phyloP scores from a whole-genome alignment of 805 yeast genomes.

The Saccharomycopsis sp. region DNA sequence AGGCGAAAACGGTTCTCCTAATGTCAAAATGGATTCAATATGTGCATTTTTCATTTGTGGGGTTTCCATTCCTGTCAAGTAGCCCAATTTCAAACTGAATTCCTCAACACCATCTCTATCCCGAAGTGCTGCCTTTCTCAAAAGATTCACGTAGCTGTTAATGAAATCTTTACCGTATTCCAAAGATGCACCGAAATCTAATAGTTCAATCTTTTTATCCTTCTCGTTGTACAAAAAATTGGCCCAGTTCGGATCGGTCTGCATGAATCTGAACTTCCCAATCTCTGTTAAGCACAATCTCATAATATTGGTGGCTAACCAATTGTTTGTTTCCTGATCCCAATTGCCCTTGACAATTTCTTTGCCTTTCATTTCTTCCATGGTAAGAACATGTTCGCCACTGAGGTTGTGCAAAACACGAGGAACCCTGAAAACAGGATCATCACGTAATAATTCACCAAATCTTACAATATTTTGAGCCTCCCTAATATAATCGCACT shows the following conservation, averaged over 20 bases:
- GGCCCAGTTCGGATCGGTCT: conserved; percentile 99
- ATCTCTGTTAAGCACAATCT: conserved; percentile 79
- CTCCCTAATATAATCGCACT: conserved; percentile 90
- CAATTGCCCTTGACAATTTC: conserved; percentile 74
- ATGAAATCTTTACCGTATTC: conserved; percentile 64
- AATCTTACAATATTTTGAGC: conserved; percentile 68
- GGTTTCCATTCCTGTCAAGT: conserved; percentile 85
- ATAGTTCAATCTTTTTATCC: conserved; percentile 68
- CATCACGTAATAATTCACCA: conserved; percentile 48
- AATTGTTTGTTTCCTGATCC: conserved; percentile 64
- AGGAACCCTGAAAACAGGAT: conserved; percentile 69
- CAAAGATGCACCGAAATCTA: conserved; percentile 95
- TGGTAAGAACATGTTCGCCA: conserved; percentile 77
- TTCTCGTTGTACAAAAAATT: conserved; percentile 74
- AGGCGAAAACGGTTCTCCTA: conserved; percentile 85
- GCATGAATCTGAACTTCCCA: conserved; percentile 83
- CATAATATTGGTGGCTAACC: conserved; percentile 83
- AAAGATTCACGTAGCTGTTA: conserved; percentile 53
- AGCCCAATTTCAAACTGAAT: conserved; percentile 69
- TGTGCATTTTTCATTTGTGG: conserved; percentile 86
- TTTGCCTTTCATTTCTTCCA: conserved; percentile 78
- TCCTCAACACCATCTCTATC: conserved; percentile 58
- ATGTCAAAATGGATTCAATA: conserved; percentile 76
- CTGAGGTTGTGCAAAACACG: conserved; percentile 67
- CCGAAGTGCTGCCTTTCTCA: conserved; percentile 63